A percentile compares a stretch with the other conserved stretches of the same genome.
Conservation (phyloP, 441 rosid species). For the Corymbia citriodora region DNA sequence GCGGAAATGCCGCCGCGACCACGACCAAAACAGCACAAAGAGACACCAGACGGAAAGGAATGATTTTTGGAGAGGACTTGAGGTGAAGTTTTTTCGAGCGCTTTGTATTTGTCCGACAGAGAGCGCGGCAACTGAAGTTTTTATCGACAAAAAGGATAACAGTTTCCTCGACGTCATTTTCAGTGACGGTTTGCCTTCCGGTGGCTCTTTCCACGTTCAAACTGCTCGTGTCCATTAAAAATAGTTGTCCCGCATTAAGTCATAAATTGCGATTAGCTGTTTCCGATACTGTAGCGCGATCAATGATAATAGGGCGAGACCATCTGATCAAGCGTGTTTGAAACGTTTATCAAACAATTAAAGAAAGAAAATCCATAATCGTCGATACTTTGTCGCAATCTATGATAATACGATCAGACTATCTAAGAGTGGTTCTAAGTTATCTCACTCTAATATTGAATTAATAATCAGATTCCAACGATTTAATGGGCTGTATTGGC, state of each 20-base stretch:
- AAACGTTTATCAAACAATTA: neutral
- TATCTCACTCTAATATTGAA: neutral
- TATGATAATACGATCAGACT: fast-evolving
- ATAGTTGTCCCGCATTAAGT: neutral
- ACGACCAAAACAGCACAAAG: neutral
- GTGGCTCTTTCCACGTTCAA: neutral
- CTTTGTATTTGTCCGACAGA: neutral
- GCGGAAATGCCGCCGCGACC: neutral
- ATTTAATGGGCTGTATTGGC: neutral
- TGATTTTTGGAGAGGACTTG: neutral
- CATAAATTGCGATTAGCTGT: neutral
- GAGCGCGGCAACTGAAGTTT: neutral
- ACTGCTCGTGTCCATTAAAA: neutral
- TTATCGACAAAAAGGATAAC: neutral
- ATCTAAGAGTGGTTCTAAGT: neutral
- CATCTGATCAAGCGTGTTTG: neutral
- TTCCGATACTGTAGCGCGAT: neutral
- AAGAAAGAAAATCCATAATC: neutral
- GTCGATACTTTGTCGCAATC: no score
- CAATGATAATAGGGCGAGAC: neutral
- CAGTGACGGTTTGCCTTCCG: neutral
- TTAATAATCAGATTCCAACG: neutral
- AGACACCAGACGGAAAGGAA: neutral
- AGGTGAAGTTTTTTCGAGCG: neutral
- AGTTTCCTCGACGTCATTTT: neutral